These are phyloP conservation scores for Kazachstania africana DNA, from an alignment of 805 yeast genomes.

Conservation along the genomic window DNA sequence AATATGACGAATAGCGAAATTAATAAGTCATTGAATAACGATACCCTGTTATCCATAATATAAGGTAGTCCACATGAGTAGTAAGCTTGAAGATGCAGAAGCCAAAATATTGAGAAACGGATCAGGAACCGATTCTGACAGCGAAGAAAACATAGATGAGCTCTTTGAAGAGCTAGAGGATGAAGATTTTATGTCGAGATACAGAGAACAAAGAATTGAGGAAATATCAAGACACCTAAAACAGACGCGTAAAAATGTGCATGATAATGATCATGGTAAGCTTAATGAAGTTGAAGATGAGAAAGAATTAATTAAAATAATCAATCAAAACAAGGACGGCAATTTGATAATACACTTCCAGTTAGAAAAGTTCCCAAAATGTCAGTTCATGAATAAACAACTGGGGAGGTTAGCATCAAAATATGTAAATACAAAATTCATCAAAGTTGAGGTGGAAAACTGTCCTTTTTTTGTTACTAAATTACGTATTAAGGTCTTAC, in stretches of 20 bases:
- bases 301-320: slow-evolving; percentile 41
- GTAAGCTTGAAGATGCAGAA: neutral
- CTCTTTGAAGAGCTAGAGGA: slow-evolving; percentile 41
- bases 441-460: slow-evolving; percentile 44
- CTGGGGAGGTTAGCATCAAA: slow-evolving; percentile 37
- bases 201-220: slow-evolving; percentile 53
- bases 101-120: neutral
- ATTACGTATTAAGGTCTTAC: slow-evolving; percentile 54
- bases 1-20: no score
- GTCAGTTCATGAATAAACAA: slow-evolving; percentile 45
- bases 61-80: no score
- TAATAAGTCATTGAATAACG: no score
- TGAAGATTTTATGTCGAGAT: slow-evolving; percentile 37
- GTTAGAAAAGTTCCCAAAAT: slow-evolving; percentile 48
- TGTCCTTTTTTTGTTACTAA: slow-evolving; percentile 66
- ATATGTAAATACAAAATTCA: slow-evolving; percentile 44
- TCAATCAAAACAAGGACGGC: slow-evolving; percentile 32
- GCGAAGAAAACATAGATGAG: slow-evolving; percentile 29
- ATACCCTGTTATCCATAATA: no score
- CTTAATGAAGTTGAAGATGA: slow-evolving; percentile 37
- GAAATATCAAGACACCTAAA: slow-evolving; percentile 37
- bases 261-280: slow-evolving; percentile 34
- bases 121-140: slow-evolving; percentile 3
- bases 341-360: slow-evolving; percentile 49
- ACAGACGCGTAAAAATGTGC: slow-evolving; percentile 25